Conservation (phyloP, 495 filamentous ascomycete species). For the Lepraria neglecta region DNA sequence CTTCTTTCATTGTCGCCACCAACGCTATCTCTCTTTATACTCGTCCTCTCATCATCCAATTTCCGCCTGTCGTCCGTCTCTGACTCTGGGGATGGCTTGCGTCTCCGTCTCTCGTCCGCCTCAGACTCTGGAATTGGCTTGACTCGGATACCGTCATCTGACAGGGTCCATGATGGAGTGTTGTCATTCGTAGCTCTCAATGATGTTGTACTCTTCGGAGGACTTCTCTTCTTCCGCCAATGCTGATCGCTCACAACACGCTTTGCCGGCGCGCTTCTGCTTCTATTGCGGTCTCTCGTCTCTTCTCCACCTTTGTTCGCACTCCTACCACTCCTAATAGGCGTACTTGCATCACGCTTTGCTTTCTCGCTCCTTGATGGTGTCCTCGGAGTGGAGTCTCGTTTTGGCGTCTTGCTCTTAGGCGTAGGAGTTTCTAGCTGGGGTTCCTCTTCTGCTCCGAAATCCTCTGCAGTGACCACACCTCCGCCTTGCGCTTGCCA, state of each 20-base stretch:
- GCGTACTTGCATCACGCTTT: slow-evolving; percentile 18
- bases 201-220: slow-evolving; percentile 33
- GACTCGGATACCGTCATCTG: slow-evolving; percentile 36
- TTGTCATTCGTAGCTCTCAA: slow-evolving; percentile 32
- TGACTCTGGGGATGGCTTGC: slow-evolving; percentile 37
- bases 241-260: slow-evolving; percentile 75
- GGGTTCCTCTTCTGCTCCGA: slow-evolving; percentile 35
- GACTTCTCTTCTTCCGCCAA: slow-evolving; percentile 54
- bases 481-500: slow-evolving; percentile 69
- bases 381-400: background rate
- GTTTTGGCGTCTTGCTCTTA: slow-evolving; percentile 12
- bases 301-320: slow-evolving; percentile 28
- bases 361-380: slow-evolving; percentile 28
- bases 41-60: background rate
- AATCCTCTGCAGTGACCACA: slow-evolving; percentile 45
- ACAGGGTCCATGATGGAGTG: slow-evolving; percentile 47
- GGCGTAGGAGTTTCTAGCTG: slow-evolving; percentile 26
- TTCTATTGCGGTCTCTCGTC: slow-evolving; percentile 33
- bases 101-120: slow-evolving; percentile 33
- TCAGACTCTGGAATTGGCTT: slow-evolving; percentile 42
- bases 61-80: slow-evolving; percentile 37
- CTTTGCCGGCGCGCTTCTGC: slow-evolving; percentile 60
- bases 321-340: slow-evolving; percentile 26
- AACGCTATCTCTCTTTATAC: background rate
- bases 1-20: slow-evolving; percentile 23